Evolutionary conservation across 129 eudicot species (phyloP).

Genomic region (Calendula officinalis): DNA sequence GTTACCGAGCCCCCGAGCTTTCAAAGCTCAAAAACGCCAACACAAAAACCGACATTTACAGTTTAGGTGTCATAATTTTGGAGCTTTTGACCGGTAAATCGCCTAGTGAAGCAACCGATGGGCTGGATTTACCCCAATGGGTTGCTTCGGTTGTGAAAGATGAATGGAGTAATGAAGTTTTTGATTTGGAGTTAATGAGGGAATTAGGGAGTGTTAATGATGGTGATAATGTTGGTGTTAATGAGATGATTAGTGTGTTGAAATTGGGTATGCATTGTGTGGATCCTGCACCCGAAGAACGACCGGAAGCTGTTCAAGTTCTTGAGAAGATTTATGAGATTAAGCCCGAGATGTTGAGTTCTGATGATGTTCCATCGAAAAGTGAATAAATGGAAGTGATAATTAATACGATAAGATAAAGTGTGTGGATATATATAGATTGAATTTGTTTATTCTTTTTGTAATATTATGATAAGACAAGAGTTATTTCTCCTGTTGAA

Average conservation of each 20-base stretch:
- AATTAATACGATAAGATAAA: slow-evolving; percentile 6
- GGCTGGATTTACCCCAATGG: slow-evolving; percentile 87
- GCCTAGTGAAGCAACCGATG: slow-evolving; percentile 73
- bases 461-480: slow-evolving; percentile 30
- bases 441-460: slow-evolving; percentile 31
- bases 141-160: slow-evolving; percentile 88
- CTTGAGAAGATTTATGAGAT: slow-evolving; percentile 73
- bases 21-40: slow-evolving; percentile 68
- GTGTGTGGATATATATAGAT: slow-evolving; percentile 19
- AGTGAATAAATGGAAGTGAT: slow-evolving; percentile 27
- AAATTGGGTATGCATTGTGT: slow-evolving; percentile 86
- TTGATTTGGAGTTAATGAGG: slow-evolving; percentile 79
- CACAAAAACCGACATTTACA: slow-evolving; percentile 75
- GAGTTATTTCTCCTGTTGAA: background rate
- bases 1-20: slow-evolving; percentile 91
- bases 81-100: slow-evolving; percentile 89
- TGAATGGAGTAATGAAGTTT: slow-evolving; percentile 93
- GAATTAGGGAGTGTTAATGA: slow-evolving; percentile 60
- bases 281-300: slow-evolving; percentile 68
- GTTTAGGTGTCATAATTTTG: slow-evolving; percentile 84
- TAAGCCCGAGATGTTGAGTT: slow-evolving; percentile 47
- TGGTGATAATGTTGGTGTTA: slow-evolving; percentile 64
- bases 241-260: slow-evolving; percentile 64
- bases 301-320: slow-evolving; percentile 73
- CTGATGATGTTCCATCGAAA: slow-evolving; percentile 34